A percentile compares a stretch with the other conserved stretches of the same genome.
These are phyloP conservation scores for Colletotrichum eleusines DNA, from an alignment of 2,329 filamentous ascomycete species.

Conservation along the genomic window DNA sequence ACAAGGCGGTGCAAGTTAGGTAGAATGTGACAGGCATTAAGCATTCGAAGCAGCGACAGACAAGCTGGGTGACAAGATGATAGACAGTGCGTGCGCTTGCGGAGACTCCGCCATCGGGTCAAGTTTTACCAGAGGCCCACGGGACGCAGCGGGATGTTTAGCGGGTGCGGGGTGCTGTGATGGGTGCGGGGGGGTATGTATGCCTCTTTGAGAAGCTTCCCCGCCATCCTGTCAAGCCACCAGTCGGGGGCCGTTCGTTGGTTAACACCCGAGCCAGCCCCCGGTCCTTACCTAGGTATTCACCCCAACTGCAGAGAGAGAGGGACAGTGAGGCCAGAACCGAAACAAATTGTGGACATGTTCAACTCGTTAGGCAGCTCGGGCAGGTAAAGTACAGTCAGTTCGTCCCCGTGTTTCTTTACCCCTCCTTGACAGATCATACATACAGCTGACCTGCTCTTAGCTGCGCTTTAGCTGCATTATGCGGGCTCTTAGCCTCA, in stretches of 20 bases:
- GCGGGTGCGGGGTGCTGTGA: slow-evolving; percentile 28
- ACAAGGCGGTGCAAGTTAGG: background rate
- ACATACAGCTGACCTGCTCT: slow-evolving; percentile 12
- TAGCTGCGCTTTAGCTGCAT: slow-evolving; percentile 8
- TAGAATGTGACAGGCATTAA: background rate
- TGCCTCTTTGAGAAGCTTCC: slow-evolving; percentile 15
- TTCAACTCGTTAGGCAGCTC: background rate
- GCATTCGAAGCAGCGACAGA: background rate
- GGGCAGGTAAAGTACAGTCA: too few relatives aligned
- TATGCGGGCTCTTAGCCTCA: slow-evolving; percentile 1
- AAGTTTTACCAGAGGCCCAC: background rate
- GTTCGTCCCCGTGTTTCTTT: background rate
- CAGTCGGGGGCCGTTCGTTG: slow-evolving; percentile 41
- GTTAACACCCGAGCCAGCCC: too few relatives aligned
- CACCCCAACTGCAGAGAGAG: background rate
- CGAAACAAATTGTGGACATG: background rate
- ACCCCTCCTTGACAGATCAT: slow-evolving; percentile 15
- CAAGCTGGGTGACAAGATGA: background rate
- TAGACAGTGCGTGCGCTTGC: slow-evolving; percentile 16
- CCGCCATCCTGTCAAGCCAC: slow-evolving; percentile 39
- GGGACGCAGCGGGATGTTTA: slow-evolving; percentile 12
- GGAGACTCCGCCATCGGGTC: slow-evolving; percentile 32
- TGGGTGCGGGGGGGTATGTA: slow-evolving; percentile 9
- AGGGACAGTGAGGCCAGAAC: background rate
- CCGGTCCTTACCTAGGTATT: too few relatives aligned